Conservation (phyloP, 805 yeast species). For the Limtongia smithiae region DNA sequence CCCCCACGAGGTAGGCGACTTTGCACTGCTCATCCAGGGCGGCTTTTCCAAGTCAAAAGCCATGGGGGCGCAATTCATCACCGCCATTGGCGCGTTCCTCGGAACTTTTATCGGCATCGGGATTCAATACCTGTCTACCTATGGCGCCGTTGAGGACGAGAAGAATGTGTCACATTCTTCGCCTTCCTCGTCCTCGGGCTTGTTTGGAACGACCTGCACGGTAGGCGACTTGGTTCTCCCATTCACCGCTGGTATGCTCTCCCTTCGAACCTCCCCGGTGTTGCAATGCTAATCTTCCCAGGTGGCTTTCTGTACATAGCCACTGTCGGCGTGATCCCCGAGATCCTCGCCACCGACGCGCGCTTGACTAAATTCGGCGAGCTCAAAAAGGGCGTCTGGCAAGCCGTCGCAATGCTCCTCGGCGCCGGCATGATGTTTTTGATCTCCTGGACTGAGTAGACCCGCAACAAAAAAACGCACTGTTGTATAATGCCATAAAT, state of each 20-base stretch:
- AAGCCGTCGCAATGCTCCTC: slow-evolving; percentile 47
- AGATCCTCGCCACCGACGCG: slow-evolving; percentile 48
- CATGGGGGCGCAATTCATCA: slow-evolving; percentile 60
- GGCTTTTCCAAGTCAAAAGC: slow-evolving; percentile 67
- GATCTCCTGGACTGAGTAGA: slow-evolving; percentile 47
- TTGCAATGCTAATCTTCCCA: not conserved
- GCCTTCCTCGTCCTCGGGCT: slow-evolving; percentile 35
- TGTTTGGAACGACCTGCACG: slow-evolving; percentile 51
- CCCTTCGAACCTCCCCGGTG: not conserved
- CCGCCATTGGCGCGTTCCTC: slow-evolving; percentile 60
- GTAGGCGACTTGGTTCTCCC: slow-evolving; percentile 57
- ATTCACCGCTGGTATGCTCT: slow-evolving; percentile 57
- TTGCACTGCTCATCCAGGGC: slow-evolving; percentile 64
- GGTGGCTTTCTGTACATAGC: slow-evolving; percentile 66
- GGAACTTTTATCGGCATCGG: slow-evolving; percentile 66
- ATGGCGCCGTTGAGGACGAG: slow-evolving; percentile 18
- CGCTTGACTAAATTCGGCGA: slow-evolving; percentile 41
- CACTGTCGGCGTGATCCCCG: slow-evolving; percentile 72
- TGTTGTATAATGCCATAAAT: not conserved
- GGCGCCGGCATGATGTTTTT: slow-evolving; percentile 59
- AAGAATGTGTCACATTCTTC: slow-evolving; percentile 9
- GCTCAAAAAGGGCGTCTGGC: slow-evolving; percentile 43
- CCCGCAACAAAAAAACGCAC: not conserved
- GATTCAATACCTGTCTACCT: slow-evolving; percentile 35
- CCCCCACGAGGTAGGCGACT: slow-evolving; percentile 80